Evolutionary conservation across 306 rosid genomes (phyloP), one percentile per base, ranked within the genome.

Genomic region (Sicyos baderoa): DNA sequence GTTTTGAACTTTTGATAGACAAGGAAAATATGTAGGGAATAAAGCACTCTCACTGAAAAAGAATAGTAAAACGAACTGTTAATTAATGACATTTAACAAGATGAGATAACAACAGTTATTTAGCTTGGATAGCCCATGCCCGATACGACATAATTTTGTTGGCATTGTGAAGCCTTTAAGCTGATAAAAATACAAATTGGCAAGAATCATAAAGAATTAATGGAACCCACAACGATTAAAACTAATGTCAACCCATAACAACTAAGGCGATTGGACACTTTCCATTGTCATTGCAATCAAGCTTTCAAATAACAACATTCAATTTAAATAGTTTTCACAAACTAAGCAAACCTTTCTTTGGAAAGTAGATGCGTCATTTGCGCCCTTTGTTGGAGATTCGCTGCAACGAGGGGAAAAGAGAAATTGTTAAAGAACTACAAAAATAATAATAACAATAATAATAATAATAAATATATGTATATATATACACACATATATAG

Each of bases 361-460:
- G 79, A 94, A 94, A 2, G 99, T 94, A 55, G 95, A 94, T 50
- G 97, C 96, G 59, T 90, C 95, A 82, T 90, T 94, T 51, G 96
- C 96, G 47, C 99, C 99, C 84, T 88, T 94, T 29, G 35, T 29
- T 3, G 96, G 97, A 21, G 99, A 94, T 80, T 94, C 99, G 56
- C 97, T 93, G 75, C 78, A 84, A 77, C 53, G 21, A 42, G 81
- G 70, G 7, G 68, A 5, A 22, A 61, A 44, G 58, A 47, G 9
- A 32, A 44, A 18, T 15, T 4, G 16, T 54, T 9, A 67, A 66
- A 42, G 58, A 8, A 59, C 52, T 13, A 40, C 19, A 73, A 54
- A 23, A 48, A n/a, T n/a, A n/a, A n/a, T n/a, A n/a, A n/a, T n/a
- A n/a, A n/a, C n/a, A n/a, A n/a, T n/a, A n/a, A n/a, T n/a, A n/a